Conservation (phyloP, 2,329 filamentous ascomycete genomes). For the Hypoxylon sp. region DNA sequence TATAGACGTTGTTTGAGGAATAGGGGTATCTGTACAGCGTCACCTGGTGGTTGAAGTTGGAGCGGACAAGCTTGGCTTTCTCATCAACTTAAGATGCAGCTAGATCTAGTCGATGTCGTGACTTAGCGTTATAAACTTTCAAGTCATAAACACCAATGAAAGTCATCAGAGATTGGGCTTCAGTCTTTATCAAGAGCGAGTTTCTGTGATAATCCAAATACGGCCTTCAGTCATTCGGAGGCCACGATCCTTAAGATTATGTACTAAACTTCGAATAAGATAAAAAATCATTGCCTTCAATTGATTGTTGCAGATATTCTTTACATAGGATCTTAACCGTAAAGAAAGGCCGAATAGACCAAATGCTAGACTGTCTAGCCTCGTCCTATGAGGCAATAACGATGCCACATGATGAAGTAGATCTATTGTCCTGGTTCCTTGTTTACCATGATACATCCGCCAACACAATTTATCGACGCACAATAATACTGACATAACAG, state of each 20-base stretch:
- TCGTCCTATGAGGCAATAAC: neutral
- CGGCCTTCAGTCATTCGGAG: too few relatives aligned
- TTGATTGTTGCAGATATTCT: neutral
- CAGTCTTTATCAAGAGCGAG: too few relatives aligned
- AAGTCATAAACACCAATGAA: too few relatives aligned
- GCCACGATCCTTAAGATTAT: neutral
- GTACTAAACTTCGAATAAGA: neutral
- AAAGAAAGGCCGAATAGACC: neutral
- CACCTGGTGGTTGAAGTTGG: too few relatives aligned
- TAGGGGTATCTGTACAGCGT: too few relatives aligned
- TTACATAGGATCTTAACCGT: neutral
- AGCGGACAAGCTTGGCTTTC: too few relatives aligned
- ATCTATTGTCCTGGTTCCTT: neutral
- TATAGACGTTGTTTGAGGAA: too few relatives aligned
- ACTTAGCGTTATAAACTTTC: too few relatives aligned
- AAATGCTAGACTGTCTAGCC: neutral
- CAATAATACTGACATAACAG: neutral
- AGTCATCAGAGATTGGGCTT: too few relatives aligned
- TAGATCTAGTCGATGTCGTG: too few relatives aligned
- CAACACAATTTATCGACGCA: slow-evolving; percentile 15
- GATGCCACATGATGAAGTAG: slow-evolving; percentile 3
- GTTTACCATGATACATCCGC: neutral
- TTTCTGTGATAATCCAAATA: too few relatives aligned
- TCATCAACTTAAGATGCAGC: too few relatives aligned
- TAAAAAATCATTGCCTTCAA: neutral